phyloP scores from a whole-genome alignment of 306 rosid genomes.

The Inga leiocalycina region DNA sequence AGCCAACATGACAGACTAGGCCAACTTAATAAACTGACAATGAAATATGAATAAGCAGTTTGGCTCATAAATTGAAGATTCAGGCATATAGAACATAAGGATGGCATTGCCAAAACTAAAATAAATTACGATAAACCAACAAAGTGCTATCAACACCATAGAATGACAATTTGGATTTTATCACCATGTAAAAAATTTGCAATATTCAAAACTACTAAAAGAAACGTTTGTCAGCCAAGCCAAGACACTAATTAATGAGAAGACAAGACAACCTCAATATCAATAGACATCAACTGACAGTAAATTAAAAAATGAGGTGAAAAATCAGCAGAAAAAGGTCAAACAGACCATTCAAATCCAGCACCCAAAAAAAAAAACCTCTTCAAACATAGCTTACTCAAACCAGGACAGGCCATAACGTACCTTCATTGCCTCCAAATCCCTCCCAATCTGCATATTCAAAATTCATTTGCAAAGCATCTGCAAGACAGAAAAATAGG shows the following conservation, averaged over 20 bases:
- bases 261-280: constrained; percentile 30
- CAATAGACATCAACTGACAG: neutral
- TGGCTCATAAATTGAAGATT: neutral
- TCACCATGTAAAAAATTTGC: neutral
- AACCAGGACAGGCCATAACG: constrained; percentile 11
- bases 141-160: neutral
- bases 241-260: constrained; percentile 11
- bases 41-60: neutral
- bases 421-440: constrained; percentile 69
- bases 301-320: constrained; percentile 20
- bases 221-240: constrained; percentile 9
- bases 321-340: constrained; percentile 4
- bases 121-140: constrained; percentile 12
- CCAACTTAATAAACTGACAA: neutral
- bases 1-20: constrained; percentile 2
- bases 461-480: constrained; percentile 77
- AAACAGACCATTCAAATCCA: constrained; percentile 2
- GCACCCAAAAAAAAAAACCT: neutral
- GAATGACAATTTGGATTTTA: constrained; percentile 31
- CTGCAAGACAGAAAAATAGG: constrained; percentile 54
- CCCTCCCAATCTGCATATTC: constrained; percentile 57
- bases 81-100: constrained; percentile 22
- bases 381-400: constrained; percentile 8
- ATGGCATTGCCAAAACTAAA: constrained; percentile 16
- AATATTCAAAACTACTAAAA: constrained; percentile 15